Evolutionary conservation across 495 filamentous ascomycete genomes (phyloP).

Genomic region (Penicillium cataractarum): DNA sequence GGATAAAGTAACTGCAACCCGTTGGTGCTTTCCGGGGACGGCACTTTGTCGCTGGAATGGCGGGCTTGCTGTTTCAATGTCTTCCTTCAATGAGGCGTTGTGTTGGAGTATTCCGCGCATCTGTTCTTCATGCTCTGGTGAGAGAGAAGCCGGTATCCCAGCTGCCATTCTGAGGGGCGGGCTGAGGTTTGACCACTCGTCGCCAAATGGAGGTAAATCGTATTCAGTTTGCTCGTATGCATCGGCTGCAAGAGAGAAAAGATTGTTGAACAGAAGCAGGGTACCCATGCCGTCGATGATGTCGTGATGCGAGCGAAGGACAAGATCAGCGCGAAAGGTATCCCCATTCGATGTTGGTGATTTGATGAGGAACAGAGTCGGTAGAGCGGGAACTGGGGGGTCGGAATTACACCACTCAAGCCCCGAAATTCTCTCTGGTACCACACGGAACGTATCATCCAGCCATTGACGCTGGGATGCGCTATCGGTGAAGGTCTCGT

Average conservation of each 20-base stretch:
- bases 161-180: constrained; percentile 30
- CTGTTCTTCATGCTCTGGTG: constrained; percentile 13
- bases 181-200: constrained; percentile 26
- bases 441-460: constrained; percentile 36
- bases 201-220: constrained; percentile 10
- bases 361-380: constrained; percentile 46
- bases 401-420: constrained; percentile 47
- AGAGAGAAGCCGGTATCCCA: constrained; percentile 17
- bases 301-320: constrained; percentile 51
- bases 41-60: constrained; percentile 14
- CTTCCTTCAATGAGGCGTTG: constrained; percentile 20
- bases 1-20: constrained; percentile 22
- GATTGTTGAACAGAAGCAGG: constrained; percentile 39
- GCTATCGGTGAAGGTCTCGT: constrained; percentile 26
- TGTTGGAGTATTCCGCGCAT: constrained; percentile 12
- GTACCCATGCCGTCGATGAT: constrained; percentile 55
- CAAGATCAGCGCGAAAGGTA: constrained; percentile 28
- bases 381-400: constrained; percentile 36
- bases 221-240: constrained; percentile 14
- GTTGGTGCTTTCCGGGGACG: constrained; percentile 29
- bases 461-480: constrained; percentile 29
- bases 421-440: constrained; percentile 33
- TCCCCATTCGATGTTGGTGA: background rate
- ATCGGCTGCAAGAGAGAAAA: constrained; percentile 22
- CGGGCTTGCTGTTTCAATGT: constrained; percentile 23